Evolutionary conservation across 2,329 filamentous ascomycete species (phyloP), one percentile per base, ranked within the genome.

Genomic region (Botrytis cinerea): DNA sequence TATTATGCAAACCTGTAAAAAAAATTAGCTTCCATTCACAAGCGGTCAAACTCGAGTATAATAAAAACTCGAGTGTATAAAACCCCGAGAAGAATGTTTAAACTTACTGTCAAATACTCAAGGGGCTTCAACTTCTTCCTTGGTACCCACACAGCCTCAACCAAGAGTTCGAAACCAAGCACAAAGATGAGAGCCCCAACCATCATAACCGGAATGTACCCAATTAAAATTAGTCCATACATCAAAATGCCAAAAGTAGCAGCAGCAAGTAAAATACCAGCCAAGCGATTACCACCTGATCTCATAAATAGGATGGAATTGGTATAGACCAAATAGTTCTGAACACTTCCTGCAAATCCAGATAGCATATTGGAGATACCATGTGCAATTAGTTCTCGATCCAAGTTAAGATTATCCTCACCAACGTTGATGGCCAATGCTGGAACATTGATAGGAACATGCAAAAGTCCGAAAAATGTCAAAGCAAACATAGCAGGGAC

Each of bases 241-340:
- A 96, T 84, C 89, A 98, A 91, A 60, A 98, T 89, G 3, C 91
- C 91, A 78, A 91, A 90, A 0, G 96, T 99, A 8, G 92, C 89
- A 35, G 87, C 83, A 0, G 96, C 96, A 69, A 99, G 87, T 85
- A 98, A 88, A 40, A 95, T 87, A 4, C 96, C 96, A 14, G 95
- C 96, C 62, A 97, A 84, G 67, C 96, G 91, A 78, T 90, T 90
- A 32, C 95, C 96, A 25, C 96, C 96, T 64, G 94, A 97, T 40
- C 93, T 90, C 81, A 98, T 97, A 82, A 99, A 98, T 73, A 99
- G 90, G n/a, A 97, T 89, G 76, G 94, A 98, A 81, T 99, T 99
- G 74, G 95, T 95, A 80, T 98, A 99, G 0, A 99, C 96, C 2
- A 99, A 88, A 80, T 99, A 99, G 82, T 99, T 99, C 83, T 97